Conservation (phyloP, 306 rosid genomes). For the Echinosophora koreensis region DNA sequence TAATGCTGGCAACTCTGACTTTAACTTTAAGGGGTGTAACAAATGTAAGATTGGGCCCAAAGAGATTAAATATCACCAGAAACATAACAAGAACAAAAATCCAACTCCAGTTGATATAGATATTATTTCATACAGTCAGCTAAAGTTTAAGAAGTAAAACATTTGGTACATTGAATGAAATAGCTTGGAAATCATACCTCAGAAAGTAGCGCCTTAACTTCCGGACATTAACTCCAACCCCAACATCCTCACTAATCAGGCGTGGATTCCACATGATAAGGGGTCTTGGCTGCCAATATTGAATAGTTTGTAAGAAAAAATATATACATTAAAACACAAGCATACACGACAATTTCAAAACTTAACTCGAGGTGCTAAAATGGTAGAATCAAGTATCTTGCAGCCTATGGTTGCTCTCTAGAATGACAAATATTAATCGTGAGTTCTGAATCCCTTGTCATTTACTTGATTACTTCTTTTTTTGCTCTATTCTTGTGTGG, state of each 20-base stretch:
- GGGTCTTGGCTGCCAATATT: slow-evolving; percentile 79
- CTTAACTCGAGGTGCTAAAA: slow-evolving; percentile 28
- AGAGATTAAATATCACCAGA: neutral
- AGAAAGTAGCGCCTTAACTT: slow-evolving; percentile 83
- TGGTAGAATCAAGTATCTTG: neutral
- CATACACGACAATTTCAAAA: slow-evolving; percentile 30
- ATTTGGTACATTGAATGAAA: slow-evolving; percentile 20
- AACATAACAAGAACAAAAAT: slow-evolving; percentile 19
- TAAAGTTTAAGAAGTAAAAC: slow-evolving; percentile 37
- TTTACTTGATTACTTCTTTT: neutral
- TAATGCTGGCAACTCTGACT: neutral
- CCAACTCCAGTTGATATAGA: slow-evolving; percentile 15
- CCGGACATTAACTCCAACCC: slow-evolving; percentile 90
- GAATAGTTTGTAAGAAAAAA: slow-evolving; percentile 34
- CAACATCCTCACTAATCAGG: slow-evolving; percentile 91
- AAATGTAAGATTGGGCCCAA: slow-evolving; percentile 28
- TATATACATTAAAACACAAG: slow-evolving; percentile 1
- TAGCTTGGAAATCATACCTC: slow-evolving; percentile 58
- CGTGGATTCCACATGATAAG: slow-evolving; percentile 99
- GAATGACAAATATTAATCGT: slow-evolving; percentile 23
- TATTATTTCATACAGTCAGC: slow-evolving; percentile 8
- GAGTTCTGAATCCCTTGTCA: slow-evolving; percentile 20
- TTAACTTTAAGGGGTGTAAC: neutral
- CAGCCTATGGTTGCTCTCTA: slow-evolving; percentile 13
- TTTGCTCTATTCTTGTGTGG: neutral